These are phyloP conservation scores for Silene latifolia DNA, from an alignment of 148 eudicot genomes.

Conservation along the genomic window DNA sequence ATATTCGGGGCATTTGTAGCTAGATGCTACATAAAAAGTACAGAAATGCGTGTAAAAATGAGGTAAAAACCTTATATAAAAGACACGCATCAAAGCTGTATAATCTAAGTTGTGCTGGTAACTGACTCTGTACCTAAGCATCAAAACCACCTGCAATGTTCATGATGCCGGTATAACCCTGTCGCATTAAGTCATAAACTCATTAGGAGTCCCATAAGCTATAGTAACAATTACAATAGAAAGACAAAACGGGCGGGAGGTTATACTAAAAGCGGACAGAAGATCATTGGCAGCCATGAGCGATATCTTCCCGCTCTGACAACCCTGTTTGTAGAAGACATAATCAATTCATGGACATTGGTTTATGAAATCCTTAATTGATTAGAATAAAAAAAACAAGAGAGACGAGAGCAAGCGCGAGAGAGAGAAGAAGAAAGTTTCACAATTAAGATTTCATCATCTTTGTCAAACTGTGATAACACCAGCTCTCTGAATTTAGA, in stretches of 20 bases:
- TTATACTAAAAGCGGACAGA: conserved; percentile 59
- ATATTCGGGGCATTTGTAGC: too few relatives aligned
- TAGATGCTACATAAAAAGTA: too few relatives aligned
- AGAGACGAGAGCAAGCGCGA: not conserved
- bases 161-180: conserved; percentile 59
- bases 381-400: not conserved
- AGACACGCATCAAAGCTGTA: too few relatives aligned
- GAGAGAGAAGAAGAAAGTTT: conserved; percentile 23
- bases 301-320: conserved; percentile 74
- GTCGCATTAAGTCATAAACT: conserved; percentile 16
- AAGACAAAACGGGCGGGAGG: not conserved
- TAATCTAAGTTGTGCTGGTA: conserved; percentile 37
- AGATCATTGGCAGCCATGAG: conserved; percentile 71
- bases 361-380: too few relatives aligned
- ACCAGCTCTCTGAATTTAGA: conserved; percentile 52
- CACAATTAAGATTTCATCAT: conserved; percentile 77
- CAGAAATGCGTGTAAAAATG: too few relatives aligned
- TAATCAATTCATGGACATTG: too few relatives aligned
- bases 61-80: too few relatives aligned
- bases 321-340: conserved; percentile 42
- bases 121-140: conserved; percentile 55
- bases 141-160: conserved; percentile 67
- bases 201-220: not conserved
- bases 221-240: too few relatives aligned
- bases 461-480: conserved; percentile 43